Evolutionary conservation across 257 asterid species (phyloP), one percentile per base, ranked within the genome.

Genomic region (Solanum etuberosum): DNA sequence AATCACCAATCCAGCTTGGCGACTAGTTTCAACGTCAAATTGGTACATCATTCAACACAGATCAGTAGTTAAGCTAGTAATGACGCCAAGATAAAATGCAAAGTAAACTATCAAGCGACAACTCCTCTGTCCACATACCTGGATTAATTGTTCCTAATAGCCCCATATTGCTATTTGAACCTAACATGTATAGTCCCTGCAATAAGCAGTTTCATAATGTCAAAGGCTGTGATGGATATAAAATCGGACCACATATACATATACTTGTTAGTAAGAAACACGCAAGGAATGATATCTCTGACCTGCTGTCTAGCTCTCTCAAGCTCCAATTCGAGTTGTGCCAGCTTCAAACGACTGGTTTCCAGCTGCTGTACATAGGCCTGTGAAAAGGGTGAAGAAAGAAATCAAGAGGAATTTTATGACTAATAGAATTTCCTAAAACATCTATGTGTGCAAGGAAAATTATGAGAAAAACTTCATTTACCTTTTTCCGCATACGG

Each of bases 341-440:
- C 99, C 74, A 97, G 91, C 92, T 95, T 97, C 96, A 96, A 77
- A 46, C 98, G 95, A 90, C 97, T 95, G 10, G 97, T 88, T 88
- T 97, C 99, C 85, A 97, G 86, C 84, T 97, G 95, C 88, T 96
- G 98, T 78, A 97, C 98, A 87, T 96, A 97, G 59, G 97, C 99
- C 98, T 97, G 86, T 35, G 57, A 90, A 80, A 65, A 11, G 13
- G 31, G 20, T 14, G 18, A 29, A 73, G n/a, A 43, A 86, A 65
- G 73, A 35, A 54, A 87, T 83, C 32, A 51, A 71, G 46, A 40
- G 7, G 5, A 85, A 77, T 34, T 63, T 20, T 23, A 38, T 65
- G 34, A 25, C 85, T 38, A 18, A 4, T 5, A 21, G 27, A 2
- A 5, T 7, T 32, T 59, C 43, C 46, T 71, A 27, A 27, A 27